Base-by-base conservation (phyloP, 768 basidiomycete species). In the Dendrothele bispora region DNA sequence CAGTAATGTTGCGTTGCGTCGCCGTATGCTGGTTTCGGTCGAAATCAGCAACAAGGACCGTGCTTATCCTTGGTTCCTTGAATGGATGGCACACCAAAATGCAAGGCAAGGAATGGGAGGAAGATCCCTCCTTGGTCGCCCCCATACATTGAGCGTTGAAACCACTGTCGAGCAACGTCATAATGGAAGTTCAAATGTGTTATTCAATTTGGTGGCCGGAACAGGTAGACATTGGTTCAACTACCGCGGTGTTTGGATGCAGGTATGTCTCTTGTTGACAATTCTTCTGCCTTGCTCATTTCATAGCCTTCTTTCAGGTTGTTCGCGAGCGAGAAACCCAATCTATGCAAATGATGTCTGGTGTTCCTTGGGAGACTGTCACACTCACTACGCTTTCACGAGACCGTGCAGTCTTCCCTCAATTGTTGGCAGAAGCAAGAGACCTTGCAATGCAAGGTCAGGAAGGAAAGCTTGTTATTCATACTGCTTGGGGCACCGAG, bases 11-110 rank as follows among this genome's bases (percentile, higher is more conserved):
- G 78, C 89, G 32, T 82, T 95, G 43, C 91, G 88, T 40, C 78
- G 97, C 26, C 83, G 95, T 32, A 79, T 99, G 74, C 84, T 98
- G 43, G 94, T 98, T 29, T 86, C 92, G 12, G 80, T 98, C 43
- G 97, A 99, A 70, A 92, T 99, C 56, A 92, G 90, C 52, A 95
- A 94, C 62, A 94, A 92, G 61, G 97, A 99, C 66, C 86, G 80
- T 29, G 77, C 95, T 7, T 98, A 98, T 65, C 88, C 91, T 38
- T 98, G 97, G 94, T 95, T 98, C 66, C 82, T 99, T 34, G 74
- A 86, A 41, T 99, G 97, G 95, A 91, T 98, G 89, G 82, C 93
- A 6, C 78, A 79, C 40, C 86, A 90, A 39, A 50, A 72, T 80
- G 1, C 65, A 58, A 25, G 52, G 66, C 40, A 46, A 65, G 2